These are phyloP conservation scores for Raddia guianensis DNA, from an alignment of 176 grass and related monocot species.

Conservation along the genomic window DNA sequence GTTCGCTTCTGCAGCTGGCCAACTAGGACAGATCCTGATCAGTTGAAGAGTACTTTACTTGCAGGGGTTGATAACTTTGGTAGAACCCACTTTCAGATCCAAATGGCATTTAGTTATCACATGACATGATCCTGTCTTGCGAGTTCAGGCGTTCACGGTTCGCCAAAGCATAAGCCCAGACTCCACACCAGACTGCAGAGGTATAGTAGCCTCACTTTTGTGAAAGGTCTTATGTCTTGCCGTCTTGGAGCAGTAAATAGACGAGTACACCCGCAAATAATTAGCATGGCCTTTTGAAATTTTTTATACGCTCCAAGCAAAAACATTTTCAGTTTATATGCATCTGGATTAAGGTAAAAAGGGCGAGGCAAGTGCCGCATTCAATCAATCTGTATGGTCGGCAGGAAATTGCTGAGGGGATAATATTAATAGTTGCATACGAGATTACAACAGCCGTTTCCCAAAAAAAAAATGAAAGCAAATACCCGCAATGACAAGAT, in stretches of 20 bases:
- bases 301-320: too few species aligned
- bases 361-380: too few species aligned
- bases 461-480: background rate
- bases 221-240: too few species aligned
- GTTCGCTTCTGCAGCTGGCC: constrained; percentile 5
- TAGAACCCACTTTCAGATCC: background rate
- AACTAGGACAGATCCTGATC: background rate
- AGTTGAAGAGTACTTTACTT: background rate
- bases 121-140: background rate
- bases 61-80: background rate
- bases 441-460: background rate
- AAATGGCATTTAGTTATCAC: background rate
- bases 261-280: background rate
- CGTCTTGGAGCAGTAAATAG: background rate
- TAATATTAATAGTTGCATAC: background rate
- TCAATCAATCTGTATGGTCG: background rate
- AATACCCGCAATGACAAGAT: background rate
- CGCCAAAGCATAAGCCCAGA: too few species aligned
- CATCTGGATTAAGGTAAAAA: too few species aligned
- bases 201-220: too few species aligned
- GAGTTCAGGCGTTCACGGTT: too few species aligned
- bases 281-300: background rate
- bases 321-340: too few species aligned
- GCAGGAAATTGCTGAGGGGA: background rate
- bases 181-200: too few species aligned